These are phyloP conservation scores for Colletotrichum sp. DNA, from an alignment of 2,329 filamentous ascomycete species.

Conservation along the genomic window DNA sequence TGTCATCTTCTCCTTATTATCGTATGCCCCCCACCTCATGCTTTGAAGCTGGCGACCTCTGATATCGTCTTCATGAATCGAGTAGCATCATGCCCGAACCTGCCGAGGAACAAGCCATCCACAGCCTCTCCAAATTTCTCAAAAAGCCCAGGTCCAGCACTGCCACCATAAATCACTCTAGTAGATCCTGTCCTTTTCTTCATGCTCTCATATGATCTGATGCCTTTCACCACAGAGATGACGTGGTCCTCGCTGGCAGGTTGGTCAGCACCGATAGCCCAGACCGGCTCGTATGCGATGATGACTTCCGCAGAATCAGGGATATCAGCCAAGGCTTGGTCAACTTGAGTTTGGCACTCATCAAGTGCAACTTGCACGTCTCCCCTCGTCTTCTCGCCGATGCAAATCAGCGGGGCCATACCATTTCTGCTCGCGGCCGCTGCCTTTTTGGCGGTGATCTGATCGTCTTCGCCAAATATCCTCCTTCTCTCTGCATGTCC, in stretches of 20 bases:
- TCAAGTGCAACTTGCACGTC: conserved; percentile 63
- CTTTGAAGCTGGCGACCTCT: conserved; percentile 60
- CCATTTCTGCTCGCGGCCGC: conserved; percentile 70
- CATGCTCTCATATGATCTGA: conserved; percentile 60
- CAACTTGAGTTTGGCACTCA: conserved; percentile 72
- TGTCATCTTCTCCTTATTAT: neutral
- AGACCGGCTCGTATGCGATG: conserved; percentile 86
- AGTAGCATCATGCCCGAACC: conserved; percentile 79
- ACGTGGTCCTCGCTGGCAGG: conserved; percentile 78
- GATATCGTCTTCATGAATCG: conserved; percentile 74
- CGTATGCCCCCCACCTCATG: neutral
- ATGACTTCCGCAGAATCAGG: conserved; percentile 70
- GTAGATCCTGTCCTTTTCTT: conserved; percentile 58
- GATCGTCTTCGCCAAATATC: conserved; percentile 78
- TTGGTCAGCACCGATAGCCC: conserved; percentile 80
- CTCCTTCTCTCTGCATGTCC: conserved; percentile 81
- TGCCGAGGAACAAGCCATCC: conserved; percentile 81
- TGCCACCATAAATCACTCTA: conserved; percentile 82
- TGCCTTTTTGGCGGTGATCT: conserved; percentile 70
- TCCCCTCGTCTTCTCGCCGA: conserved; percentile 69
- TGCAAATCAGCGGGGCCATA: conserved; percentile 79
- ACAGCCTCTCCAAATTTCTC: conserved; percentile 69
- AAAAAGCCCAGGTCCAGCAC: conserved; percentile 81
- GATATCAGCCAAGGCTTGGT: conserved; percentile 65
- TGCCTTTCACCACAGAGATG: conserved; percentile 68